These are phyloP conservation scores for Colletotrichum lupini DNA, from an alignment of 2,329 filamentous ascomycete genomes.

Conservation along the genomic window DNA sequence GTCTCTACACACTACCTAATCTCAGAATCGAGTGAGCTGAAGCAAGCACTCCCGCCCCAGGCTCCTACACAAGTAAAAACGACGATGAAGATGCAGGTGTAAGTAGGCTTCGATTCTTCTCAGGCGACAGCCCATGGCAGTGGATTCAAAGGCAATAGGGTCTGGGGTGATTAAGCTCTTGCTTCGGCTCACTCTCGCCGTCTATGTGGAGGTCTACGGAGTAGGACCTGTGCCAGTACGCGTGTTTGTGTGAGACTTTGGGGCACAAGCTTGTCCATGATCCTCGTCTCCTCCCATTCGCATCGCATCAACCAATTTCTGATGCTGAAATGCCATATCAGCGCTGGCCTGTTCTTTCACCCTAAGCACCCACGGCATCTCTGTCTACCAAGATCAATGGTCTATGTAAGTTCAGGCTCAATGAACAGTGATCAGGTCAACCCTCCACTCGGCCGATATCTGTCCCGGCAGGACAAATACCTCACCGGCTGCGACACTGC, in stretches of 20 bases:
- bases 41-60: not conserved
- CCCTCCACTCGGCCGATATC: not conserved
- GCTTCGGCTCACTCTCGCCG: slow-evolving; percentile 4
- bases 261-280: not conserved
- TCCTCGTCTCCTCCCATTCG: not conserved
- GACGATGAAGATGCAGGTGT: not conserved
- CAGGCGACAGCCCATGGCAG: not conserved
- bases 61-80: no score
- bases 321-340: slow-evolving; percentile 5
- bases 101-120: not conserved
- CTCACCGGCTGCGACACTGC: slow-evolving; percentile 13
- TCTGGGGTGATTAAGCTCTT: slow-evolving; percentile 17
- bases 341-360: not conserved
- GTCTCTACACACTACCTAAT: not conserved
- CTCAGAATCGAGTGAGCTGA: not conserved
- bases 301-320: not conserved
- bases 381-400: no score
- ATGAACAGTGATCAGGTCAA: not conserved
- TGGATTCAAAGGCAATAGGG: not conserved
- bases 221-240: no score
- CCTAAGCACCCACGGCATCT: no score
- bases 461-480: not conserved
- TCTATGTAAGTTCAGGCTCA: no score
- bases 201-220: not conserved
- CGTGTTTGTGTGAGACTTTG: not conserved